phyloP scores from a whole-genome alignment of 2,329 filamentous ascomycete species.

The Sclerotinia spermophila region DNA sequence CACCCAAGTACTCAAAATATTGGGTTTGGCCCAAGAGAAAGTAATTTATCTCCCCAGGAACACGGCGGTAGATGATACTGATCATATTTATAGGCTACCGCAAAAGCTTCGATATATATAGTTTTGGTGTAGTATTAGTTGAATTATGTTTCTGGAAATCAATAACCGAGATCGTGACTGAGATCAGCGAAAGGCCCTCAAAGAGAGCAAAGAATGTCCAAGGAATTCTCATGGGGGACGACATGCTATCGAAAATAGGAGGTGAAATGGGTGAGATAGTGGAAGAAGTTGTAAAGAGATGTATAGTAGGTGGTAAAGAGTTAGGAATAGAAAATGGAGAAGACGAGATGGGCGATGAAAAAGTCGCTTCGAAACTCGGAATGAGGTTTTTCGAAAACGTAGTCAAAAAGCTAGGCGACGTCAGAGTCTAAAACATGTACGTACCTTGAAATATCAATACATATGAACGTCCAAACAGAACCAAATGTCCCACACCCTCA shows the following conservation, averaged over 20 bases:
- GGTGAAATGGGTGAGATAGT: slow-evolving; percentile 43
- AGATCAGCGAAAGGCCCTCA: slow-evolving; percentile 23
- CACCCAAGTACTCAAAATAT: slow-evolving; percentile 39
- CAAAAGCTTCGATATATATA: slow-evolving; percentile 52
- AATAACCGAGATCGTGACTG: slow-evolving; percentile 43
- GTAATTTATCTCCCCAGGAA: neutral
- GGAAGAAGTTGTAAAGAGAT: slow-evolving; percentile 40
- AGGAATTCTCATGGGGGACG: slow-evolving; percentile 38
- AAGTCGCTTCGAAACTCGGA: slow-evolving; percentile 41
- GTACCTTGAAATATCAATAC: slow-evolving; percentile 7
- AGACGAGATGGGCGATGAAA: slow-evolving; percentile 41
- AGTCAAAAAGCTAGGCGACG: slow-evolving; percentile 42
- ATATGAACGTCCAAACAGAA: neutral
- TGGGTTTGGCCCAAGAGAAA: slow-evolving; percentile 23
- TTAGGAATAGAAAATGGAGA: slow-evolving; percentile 40
- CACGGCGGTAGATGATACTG: neutral
- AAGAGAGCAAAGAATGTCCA: slow-evolving; percentile 39
- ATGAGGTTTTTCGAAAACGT: slow-evolving; percentile 45
- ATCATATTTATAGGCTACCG: slow-evolving; percentile 14
- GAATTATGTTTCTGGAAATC: slow-evolving; percentile 53
- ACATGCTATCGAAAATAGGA: slow-evolving; percentile 38
- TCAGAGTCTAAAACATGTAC: slow-evolving; percentile 24
- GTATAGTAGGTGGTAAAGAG: slow-evolving; percentile 39
- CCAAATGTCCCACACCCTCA: neutral
- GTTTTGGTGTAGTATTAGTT: slow-evolving; percentile 49